These are phyloP conservation scores for Dimargaris verticillata DNA, from an alignment of 192 early-diverging fungal species.

Conservation along the genomic window DNA sequence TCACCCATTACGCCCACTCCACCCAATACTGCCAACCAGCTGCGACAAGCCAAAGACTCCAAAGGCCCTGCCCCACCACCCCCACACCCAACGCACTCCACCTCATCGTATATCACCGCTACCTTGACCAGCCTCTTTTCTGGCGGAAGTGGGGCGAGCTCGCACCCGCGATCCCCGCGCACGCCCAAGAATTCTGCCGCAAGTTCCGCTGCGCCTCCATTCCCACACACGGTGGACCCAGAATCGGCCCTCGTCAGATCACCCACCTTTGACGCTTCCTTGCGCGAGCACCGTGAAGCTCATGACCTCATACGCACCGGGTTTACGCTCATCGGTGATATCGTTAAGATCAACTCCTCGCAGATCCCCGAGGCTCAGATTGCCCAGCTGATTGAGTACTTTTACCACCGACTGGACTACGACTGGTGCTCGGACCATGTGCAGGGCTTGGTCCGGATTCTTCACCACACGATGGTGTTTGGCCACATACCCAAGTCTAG, in stretches of 20 bases:
- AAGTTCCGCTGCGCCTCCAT: neutral
- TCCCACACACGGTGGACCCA: neutral
- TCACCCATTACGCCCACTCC: neutral
- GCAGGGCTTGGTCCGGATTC: neutral
- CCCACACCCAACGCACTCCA: neutral
- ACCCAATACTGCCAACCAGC: neutral
- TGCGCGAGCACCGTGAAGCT: neutral
- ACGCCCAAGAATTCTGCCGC: neutral
- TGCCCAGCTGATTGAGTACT: conserved; percentile 8
- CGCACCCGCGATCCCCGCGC: neutral
- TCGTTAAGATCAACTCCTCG: neutral
- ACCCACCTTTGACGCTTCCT: neutral
- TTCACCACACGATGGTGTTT: neutral
- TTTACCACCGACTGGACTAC: neutral
- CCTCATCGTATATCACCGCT: conserved; percentile 6
- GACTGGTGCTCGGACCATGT: neutral
- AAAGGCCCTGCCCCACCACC: neutral
- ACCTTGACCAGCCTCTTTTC: conserved; percentile 9
- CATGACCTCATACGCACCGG: neutral
- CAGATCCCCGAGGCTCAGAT: neutral
- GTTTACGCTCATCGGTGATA: neutral
- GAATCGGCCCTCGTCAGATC: neutral
- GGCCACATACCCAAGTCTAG: conserved; percentile 6
- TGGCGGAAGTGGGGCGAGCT: neutral
- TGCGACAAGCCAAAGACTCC: neutral